These are phyloP conservation scores for Solanum virginianum DNA, from an alignment of 257 asterid genomes.

Conservation along the genomic window DNA sequence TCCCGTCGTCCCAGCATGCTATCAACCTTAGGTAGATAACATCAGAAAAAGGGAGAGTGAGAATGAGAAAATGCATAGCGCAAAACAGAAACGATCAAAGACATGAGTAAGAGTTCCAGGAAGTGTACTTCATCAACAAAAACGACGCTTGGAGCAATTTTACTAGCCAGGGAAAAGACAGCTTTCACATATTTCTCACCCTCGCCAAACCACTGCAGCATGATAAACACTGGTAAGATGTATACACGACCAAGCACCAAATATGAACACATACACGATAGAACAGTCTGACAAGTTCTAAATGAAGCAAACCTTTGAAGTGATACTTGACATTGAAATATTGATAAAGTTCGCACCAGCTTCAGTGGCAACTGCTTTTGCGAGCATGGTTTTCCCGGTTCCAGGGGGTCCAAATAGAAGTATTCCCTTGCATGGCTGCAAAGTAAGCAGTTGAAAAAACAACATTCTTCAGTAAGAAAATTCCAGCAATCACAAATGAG, in stretches of 20 bases:
- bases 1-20: constrained; percentile 95
- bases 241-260: neutral
- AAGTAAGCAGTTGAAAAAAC: neutral
- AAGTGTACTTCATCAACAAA: constrained; percentile 85
- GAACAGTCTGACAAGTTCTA: neutral
- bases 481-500: neutral
- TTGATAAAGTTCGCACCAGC: constrained; percentile 90
- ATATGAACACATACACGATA: neutral
- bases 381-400: constrained; percentile 91
- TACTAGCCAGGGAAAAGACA: constrained; percentile 83
- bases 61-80: neutral
- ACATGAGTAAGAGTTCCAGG: neutral
- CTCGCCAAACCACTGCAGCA: constrained; percentile 82
- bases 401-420: constrained; percentile 90
- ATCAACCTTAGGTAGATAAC: constrained; percentile 49
- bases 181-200: constrained; percentile 90
- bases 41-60: neutral
- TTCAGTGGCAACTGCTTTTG: constrained; percentile 93
- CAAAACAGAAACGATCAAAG: neutral
- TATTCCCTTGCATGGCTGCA: constrained; percentile 91
- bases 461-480: neutral
- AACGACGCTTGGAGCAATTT: constrained; percentile 82
- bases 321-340: constrained; percentile 86
- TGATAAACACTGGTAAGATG: neutral
- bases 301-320: constrained; percentile 51